These are phyloP conservation scores for Chlorella sorokiniana DNA, from an alignment of 139 green algal species.

Conservation along the genomic window DNA sequence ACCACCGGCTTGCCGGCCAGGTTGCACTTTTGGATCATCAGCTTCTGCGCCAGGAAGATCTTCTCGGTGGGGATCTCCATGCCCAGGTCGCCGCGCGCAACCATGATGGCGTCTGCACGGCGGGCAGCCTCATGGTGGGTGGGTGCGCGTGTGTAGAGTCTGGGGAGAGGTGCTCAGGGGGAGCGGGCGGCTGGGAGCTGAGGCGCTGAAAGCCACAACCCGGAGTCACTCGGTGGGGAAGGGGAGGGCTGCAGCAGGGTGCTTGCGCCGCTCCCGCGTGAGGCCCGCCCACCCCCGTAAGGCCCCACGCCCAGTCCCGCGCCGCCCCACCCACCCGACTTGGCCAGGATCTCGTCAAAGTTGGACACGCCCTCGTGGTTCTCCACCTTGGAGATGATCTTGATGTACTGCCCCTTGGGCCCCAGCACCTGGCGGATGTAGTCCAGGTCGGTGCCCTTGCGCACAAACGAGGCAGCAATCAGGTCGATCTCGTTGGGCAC, in stretches of 20 bases:
- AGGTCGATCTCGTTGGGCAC: conserved; percentile 98
- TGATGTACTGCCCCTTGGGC: conserved; percentile 71
- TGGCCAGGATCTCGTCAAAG: conserved; percentile 94
- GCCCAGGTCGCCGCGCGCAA: conserved; percentile 95
- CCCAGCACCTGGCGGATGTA: conserved; percentile 75
- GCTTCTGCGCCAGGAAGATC: conserved; percentile 98
- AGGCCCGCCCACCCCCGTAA: no score
- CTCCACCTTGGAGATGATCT: conserved; percentile 98
- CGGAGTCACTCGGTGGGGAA: no score
- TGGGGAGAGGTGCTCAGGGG: no score
- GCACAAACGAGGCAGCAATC: conserved; percentile 98
- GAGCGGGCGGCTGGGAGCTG: no score
- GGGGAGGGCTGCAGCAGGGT: no score
- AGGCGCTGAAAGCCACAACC: no score
- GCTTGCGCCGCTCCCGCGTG: no score
- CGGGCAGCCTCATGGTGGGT: not conserved
- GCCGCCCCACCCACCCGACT: conserved; percentile 32
- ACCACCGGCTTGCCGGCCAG: conserved; percentile 94
- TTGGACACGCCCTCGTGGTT: conserved; percentile 97
- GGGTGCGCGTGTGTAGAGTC: no score
- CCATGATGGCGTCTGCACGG: conserved; percentile 40
- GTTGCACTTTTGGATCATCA: conserved; percentile 98
- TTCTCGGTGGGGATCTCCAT: conserved; percentile 99
- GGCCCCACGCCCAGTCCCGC: no score
- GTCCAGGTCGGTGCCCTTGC: conserved; percentile 92